These are phyloP conservation scores for Didymella arachidicola DNA, from an alignment of 2,329 filamentous ascomycete genomes.

Conservation along the genomic window DNA sequence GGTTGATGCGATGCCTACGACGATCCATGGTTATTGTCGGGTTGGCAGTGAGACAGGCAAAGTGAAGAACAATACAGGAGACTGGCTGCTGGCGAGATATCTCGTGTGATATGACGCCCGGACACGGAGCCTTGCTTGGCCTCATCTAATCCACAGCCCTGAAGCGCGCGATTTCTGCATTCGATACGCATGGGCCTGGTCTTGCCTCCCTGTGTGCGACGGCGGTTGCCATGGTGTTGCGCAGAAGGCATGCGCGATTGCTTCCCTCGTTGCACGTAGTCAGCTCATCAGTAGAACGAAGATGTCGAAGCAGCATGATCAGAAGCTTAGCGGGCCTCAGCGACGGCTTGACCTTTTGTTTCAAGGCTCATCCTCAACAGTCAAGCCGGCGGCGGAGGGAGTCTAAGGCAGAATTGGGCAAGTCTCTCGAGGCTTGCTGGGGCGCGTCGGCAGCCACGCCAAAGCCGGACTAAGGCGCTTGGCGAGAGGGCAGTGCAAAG, in stretches of 20 bases:
- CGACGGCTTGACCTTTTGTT: slow-evolving; percentile 14
- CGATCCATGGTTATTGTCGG: slow-evolving; percentile 16
- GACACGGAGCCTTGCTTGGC: slow-evolving; percentile 29
- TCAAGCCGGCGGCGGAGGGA: not conserved
- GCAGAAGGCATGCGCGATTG: slow-evolving; percentile 10
- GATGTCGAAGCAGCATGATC: slow-evolving; percentile 5
- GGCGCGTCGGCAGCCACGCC: slow-evolving; percentile 6
- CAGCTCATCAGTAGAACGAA: not conserved
- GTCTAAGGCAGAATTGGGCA: slow-evolving; percentile 7
- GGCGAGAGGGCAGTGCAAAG: slow-evolving; percentile 21
- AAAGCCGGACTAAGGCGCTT: slow-evolving; percentile 8
- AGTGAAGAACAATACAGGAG: slow-evolving; percentile 6
- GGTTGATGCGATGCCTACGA: slow-evolving; percentile 15
- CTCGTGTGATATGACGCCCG: slow-evolving; percentile 27
- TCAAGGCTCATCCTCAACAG: not conserved
- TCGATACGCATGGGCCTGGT: slow-evolving; percentile 12
- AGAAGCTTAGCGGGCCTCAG: slow-evolving; percentile 18
- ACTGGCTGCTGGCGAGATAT: slow-evolving; percentile 7
- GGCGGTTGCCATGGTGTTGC: slow-evolving; percentile 8
- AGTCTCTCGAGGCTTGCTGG: slow-evolving; percentile 7
- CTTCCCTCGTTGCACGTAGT: not conserved
- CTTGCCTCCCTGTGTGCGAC: slow-evolving; percentile 15
- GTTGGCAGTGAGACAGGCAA: slow-evolving; percentile 7
- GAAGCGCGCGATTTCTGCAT: slow-evolving; percentile 16
- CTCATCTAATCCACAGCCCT: slow-evolving; percentile 21